These are phyloP conservation scores for Lanzia echinophila DNA, from an alignment of 2,329 filamentous ascomycete species.

Conservation along the genomic window DNA sequence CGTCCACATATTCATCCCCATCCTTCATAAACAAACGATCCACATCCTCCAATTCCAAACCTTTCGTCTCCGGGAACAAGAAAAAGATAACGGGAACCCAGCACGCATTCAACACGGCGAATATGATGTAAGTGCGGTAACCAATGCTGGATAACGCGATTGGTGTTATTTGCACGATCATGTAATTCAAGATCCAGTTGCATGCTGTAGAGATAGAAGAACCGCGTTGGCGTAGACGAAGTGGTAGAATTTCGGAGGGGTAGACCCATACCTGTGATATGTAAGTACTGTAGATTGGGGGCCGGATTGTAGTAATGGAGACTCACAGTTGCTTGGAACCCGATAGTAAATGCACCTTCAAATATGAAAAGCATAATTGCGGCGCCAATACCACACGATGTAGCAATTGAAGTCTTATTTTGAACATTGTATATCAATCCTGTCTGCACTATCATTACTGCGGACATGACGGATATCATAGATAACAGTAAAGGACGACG, in stretches of 20 bases:
- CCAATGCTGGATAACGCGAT: constrained; percentile 37
- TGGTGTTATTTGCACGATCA: constrained; percentile 42
- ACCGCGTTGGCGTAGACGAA: constrained; percentile 52
- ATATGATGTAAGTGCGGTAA: constrained; percentile 35
- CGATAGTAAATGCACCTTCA: constrained; percentile 52
- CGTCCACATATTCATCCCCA: not conserved
- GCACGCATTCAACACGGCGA: constrained; percentile 26
- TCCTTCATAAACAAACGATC: constrained; percentile 22
- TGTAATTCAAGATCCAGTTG: constrained; percentile 41
- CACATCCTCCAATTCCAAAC: constrained; percentile 58
- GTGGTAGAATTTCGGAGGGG: constrained; percentile 51
- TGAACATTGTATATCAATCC: constrained; percentile 37
- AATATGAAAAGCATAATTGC: constrained; percentile 52
- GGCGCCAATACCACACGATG: constrained; percentile 34
- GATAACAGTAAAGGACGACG: constrained; percentile 62
- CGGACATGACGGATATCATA: constrained; percentile 36
- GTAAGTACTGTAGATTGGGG: not conserved
- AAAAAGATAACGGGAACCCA: constrained; percentile 50
- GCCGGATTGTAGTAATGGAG: not conserved
- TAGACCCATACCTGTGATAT: constrained; percentile 43
- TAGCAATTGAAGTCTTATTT: constrained; percentile 29
- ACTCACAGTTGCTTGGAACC: constrained; percentile 50
- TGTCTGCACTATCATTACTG: constrained; percentile 37
- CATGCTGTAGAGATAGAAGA: constrained; percentile 55
- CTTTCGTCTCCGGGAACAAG: constrained; percentile 59